Evolutionary conservation across 2,329 filamentous ascomycete genomes (phyloP), one percentile per base, ranked within the genome.

Genomic region (Fusarium albidum): DNA sequence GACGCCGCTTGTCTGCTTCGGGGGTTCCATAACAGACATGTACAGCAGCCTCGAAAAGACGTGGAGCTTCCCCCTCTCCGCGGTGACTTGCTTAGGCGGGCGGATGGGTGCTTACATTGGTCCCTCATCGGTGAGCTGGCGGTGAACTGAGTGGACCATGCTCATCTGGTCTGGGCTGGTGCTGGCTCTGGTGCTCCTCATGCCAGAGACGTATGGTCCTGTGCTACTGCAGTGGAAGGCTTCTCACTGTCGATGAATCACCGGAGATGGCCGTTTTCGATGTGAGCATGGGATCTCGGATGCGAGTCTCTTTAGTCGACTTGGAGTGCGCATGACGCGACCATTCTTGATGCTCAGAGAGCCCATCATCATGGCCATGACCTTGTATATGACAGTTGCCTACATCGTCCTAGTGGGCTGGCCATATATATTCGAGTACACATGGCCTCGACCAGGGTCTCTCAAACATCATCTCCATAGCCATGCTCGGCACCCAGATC

Each of bases 81-180:
- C 81, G 67, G 55, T 79, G 68, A 45, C 72, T 45, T 46, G 75
- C 61, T 55, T 78, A 68, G 66, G 65, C 51, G 63, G 86, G 73
- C 68, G 74, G 0, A 74, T 81, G 52, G 86, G 85, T 5, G 85
- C 84, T 6, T 89, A 88, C 53, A 86, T 89, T 46, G 86, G 87
- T 41, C 77, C 86, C 45, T 83, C 80, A 48, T n/a, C 38, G 0
- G 66, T 71, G 2, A 78, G 75, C 42, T 90, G 86, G 80, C 77
- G 82, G n/a, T 88, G 84, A 83, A 77, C 78, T 0, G 86, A 89
- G 67, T 90, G 87, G 72, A 77, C 85, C 2, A 77, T 88, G 52
- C 72, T 89, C 27, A 88, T 90, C 43, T 86, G 85, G 78, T 79
- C 85, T 0, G 83, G 77, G 0, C 68, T 80, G 6, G 72, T 87